These are phyloP conservation scores for Graphilbum fragrans DNA, from an alignment of 2,329 filamentous ascomycete genomes.

Conservation along the genomic window DNA sequence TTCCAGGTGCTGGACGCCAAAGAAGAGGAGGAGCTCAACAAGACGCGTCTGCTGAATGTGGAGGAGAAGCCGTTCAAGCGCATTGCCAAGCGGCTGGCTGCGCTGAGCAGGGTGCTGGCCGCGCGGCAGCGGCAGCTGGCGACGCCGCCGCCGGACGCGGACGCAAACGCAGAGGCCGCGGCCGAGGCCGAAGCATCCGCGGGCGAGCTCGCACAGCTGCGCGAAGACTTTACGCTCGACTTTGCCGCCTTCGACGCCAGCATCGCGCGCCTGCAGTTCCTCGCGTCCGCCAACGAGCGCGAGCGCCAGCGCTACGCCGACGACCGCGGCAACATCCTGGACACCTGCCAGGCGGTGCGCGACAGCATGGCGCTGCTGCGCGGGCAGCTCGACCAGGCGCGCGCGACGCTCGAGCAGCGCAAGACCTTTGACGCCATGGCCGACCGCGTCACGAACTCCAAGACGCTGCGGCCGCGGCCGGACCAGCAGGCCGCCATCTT, in stretches of 20 bases:
- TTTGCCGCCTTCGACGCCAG: conserved; percentile 80
- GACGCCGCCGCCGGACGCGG: conserved; percentile 53
- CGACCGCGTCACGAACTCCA: conserved; percentile 73
- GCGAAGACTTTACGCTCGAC: conserved; percentile 75
- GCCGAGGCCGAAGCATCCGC: conserved; percentile 23
- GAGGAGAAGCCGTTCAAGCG: conserved; percentile 90
- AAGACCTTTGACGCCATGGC: conserved; percentile 83
- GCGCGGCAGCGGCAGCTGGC: conserved; percentile 35
- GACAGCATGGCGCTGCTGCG: conserved; percentile 63
- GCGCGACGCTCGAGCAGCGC: conserved; percentile 61
- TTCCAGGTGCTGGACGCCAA: conserved; percentile 62
- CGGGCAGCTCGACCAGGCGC: conserved; percentile 63
- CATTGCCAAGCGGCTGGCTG: conserved; percentile 68
- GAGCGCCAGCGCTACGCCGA: conserved; percentile 75
- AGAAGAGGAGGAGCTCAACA: conserved; percentile 78
- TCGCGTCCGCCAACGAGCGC: conserved; percentile 67
- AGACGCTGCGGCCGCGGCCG: conserved; percentile 67
- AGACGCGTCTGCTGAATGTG: conserved; percentile 72
- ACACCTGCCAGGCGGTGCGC: conserved; percentile 65
- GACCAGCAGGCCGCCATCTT: conserved; percentile 67
- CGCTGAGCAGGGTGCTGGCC: conserved; percentile 51
- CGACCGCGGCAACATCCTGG: conserved; percentile 68
- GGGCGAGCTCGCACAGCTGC: conserved; percentile 51
- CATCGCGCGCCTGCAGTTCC: conserved; percentile 78
- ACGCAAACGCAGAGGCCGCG: conserved; percentile 17